A percentile compares a stretch with the other conserved stretches of the same genome.
phyloP scores from a whole-genome alignment of 495 filamentous ascomycete genomes.

The Elaphomyces granulatus region DNA sequence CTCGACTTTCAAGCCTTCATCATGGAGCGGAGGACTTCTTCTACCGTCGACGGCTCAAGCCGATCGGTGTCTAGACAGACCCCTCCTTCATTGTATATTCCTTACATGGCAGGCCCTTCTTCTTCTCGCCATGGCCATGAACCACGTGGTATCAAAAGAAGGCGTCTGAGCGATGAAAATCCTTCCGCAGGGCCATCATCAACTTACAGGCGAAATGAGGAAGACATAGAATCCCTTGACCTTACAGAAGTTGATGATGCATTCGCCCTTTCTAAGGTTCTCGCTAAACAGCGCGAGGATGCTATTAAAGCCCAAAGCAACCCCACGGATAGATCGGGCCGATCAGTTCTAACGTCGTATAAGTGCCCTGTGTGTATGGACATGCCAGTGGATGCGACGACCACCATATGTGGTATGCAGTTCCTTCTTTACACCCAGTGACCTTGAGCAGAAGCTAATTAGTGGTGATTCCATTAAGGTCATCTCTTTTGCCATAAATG shows the following conservation, averaged over 20 bases:
- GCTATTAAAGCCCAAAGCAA: constrained; percentile 33
- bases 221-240: constrained; percentile 42
- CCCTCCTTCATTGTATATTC: no score
- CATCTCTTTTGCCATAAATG: constrained; percentile 80
- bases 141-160: constrained; percentile 19
- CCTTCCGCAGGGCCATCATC: constrained; percentile 6
- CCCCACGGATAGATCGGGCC: constrained; percentile 28
- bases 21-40: not conserved
- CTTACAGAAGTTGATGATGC: constrained; percentile 42
- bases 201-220: constrained; percentile 20
- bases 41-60: no score
- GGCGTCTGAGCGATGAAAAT: constrained; percentile 15
- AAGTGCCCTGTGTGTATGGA: constrained; percentile 84
- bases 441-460: not conserved
- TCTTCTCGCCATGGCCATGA: constrained; percentile 1
- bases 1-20: no score
- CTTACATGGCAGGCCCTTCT: constrained; percentile 1
- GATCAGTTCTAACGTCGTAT: constrained; percentile 39
- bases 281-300: constrained; percentile 36
- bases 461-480: constrained; percentile 31
- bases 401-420: constrained; percentile 66
- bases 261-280: constrained; percentile 27
- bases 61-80: no score
- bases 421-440: not conserved
- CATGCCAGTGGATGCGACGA: constrained; percentile 52